Evolutionary conservation across 2,329 filamentous ascomycete species (phyloP).

Genomic region (Diaporthe capsici): DNA sequence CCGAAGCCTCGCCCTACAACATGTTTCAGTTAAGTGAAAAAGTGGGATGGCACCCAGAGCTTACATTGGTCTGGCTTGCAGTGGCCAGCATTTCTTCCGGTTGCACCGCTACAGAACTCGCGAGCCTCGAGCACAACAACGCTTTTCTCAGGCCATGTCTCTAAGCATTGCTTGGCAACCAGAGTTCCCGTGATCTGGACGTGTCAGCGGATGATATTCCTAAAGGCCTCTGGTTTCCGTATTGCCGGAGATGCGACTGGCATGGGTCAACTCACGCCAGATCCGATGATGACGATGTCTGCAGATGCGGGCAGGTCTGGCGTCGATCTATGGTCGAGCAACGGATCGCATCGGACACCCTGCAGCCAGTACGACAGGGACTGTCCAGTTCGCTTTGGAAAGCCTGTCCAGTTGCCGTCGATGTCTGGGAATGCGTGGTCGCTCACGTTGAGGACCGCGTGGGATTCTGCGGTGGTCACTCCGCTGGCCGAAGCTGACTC

Average conservation of each 20-base stretch:
- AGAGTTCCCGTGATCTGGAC: slow-evolving; percentile 39
- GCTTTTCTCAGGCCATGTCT: slow-evolving; percentile 41
- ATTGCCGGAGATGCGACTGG: fast-evolving
- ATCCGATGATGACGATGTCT: slow-evolving; percentile 25
- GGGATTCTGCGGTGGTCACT: slow-evolving; percentile 15
- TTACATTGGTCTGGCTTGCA: slow-evolving; percentile 31
- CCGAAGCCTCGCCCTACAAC: slow-evolving; percentile 19
- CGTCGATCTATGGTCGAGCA: slow-evolving; percentile 14
- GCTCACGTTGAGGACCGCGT: slow-evolving; percentile 16
- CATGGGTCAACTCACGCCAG: not conserved
- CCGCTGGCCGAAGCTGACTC: not conserved
- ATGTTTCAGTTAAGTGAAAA: fast-evolving
- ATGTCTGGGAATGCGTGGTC: slow-evolving; percentile 4
- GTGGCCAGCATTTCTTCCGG: slow-evolving; percentile 36
- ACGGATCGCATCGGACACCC: not conserved
- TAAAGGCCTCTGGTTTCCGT: fast-evolving
- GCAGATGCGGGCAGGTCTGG: not conserved
- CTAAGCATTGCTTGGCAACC: slow-evolving; percentile 39
- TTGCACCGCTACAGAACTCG: slow-evolving; percentile 42
- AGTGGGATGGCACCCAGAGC: fast-evolving
- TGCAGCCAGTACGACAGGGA: slow-evolving; percentile 20
- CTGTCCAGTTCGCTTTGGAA: not conserved
- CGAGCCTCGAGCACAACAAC: slow-evolving; percentile 43
- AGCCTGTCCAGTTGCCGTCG: slow-evolving; percentile 15
- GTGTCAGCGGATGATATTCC: not conserved